These are phyloP conservation scores for Leishmania tropica DNA, from an alignment of 208 protist genomes.

Conservation along the genomic window DNA sequence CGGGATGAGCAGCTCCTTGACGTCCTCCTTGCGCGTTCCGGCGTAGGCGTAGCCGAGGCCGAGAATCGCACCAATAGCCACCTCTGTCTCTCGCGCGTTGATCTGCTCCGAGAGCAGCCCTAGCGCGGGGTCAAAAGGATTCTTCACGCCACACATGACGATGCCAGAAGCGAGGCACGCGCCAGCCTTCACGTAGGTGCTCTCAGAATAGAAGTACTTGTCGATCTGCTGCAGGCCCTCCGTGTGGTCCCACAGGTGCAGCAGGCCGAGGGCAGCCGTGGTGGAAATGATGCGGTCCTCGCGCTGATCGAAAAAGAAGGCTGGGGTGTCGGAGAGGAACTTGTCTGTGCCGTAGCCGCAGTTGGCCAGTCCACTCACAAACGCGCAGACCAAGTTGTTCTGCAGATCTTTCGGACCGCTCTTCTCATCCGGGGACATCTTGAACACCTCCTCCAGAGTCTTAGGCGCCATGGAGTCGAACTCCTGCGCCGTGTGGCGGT, in stretches of 20 bases:
- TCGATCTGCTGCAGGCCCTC: conserved; percentile 96
- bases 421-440: conserved; percentile 68
- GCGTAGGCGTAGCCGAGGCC: conserved; percentile 98
- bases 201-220: conserved; percentile 95
- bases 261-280: conserved; percentile 96
- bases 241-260: conserved; percentile 98
- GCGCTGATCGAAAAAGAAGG: conserved; percentile 97
- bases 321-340: conserved; percentile 92
- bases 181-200: conserved; percentile 97
- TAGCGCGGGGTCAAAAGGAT: conserved; percentile 95
- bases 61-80: conserved; percentile 92
- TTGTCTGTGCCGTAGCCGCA: conserved; percentile 98
- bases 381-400: conserved; percentile 97
- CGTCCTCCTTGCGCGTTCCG: conserved; percentile 93
- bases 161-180: conserved; percentile 95
- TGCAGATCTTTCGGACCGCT: conserved; percentile 63
- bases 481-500: conserved; percentile 92
- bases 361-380: conserved; percentile 97
- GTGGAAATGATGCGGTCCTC: conserved; percentile 97
- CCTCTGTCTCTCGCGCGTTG: conserved; percentile 58
- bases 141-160: conserved; percentile 86
- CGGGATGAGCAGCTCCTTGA: conserved; percentile 95
- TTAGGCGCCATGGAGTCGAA: conserved; percentile 98
- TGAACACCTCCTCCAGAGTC: conserved; percentile 98
- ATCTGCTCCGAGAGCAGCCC: conserved; percentile 92